A percentile compares a stretch with the other conserved stretches of the same genome.
Conservation (phyloP, 441 rosid genomes). For the Gossypium lobatum region DNA sequence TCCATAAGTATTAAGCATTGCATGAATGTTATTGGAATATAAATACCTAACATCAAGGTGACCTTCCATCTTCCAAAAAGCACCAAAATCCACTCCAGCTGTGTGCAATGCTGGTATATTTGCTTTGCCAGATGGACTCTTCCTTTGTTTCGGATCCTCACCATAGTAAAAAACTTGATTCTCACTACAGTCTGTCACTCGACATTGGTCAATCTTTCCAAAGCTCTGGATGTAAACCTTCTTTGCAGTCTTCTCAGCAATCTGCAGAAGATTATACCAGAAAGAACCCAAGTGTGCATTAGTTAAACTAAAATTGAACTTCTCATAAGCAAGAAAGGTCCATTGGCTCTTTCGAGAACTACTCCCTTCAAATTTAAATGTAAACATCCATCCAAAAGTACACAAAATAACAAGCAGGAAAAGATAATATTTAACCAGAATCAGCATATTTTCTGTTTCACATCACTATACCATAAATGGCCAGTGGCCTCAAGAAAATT, state of each 20-base stretch:
- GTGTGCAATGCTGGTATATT: conserved; percentile 64
- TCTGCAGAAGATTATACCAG: conserved; percentile 32
- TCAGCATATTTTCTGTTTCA: neutral
- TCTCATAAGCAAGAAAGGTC: neutral
- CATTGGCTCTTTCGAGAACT: neutral
- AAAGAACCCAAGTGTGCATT: neutral
- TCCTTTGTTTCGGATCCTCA: conserved; percentile 61
- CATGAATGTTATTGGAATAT: conserved; percentile 75
- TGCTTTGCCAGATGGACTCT: conserved; percentile 45
- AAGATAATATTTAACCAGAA: neutral
- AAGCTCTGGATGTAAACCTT: conserved; percentile 82
- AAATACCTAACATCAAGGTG: conserved; percentile 66
- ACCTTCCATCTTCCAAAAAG: conserved; percentile 71
- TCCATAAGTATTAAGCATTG: conserved; percentile 70
- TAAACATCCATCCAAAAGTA: neutral
- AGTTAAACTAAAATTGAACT: neutral
- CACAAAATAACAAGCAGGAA: neutral
- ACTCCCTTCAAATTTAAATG: neutral
- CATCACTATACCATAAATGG: neutral
- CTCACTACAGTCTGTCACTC: conserved; percentile 45
- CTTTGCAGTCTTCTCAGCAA: conserved; percentile 80
- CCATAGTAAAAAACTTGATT: conserved; percentile 82
- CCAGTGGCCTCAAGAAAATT: neutral
- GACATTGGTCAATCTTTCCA: conserved; percentile 64
- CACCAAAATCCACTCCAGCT: conserved; percentile 65